Conservation (phyloP, 495 filamentous ascomycete species). For the Immersiella caudata region DNA sequence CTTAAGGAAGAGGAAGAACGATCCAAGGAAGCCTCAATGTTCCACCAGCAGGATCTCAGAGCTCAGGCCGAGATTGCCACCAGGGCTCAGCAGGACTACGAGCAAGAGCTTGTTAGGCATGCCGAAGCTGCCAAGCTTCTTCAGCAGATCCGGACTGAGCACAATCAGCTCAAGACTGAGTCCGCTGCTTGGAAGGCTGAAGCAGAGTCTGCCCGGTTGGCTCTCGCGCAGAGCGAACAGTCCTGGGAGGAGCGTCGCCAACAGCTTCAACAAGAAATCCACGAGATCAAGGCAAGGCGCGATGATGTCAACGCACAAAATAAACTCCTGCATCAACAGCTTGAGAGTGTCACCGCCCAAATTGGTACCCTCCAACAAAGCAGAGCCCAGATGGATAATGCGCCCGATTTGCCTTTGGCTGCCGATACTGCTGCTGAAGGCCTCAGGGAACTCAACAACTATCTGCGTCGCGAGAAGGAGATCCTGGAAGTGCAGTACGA, state of each 20-base stretch:
- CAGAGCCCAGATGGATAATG: slow-evolving; percentile 57
- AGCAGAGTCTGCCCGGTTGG: slow-evolving; percentile 76
- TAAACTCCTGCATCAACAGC: slow-evolving; percentile 80
- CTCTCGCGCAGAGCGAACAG: slow-evolving; percentile 76
- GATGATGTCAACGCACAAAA: slow-evolving; percentile 86
- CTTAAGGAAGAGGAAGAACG: slow-evolving; percentile 85
- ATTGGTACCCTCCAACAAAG: slow-evolving; percentile 75
- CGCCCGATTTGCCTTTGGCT: slow-evolving; percentile 40
- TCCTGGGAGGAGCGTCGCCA: slow-evolving; percentile 83
- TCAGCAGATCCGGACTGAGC: slow-evolving; percentile 74
- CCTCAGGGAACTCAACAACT: slow-evolving; percentile 85
- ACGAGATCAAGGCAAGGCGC: slow-evolving; percentile 72
- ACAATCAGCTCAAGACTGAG: slow-evolving; percentile 78
- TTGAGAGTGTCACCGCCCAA: slow-evolving; percentile 79
- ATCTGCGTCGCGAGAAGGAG: slow-evolving; percentile 93
- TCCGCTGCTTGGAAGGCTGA: slow-evolving; percentile 71
- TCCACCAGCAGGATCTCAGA: slow-evolving; percentile 86
- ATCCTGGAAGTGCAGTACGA: slow-evolving; percentile 96
- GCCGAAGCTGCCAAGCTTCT: slow-evolving; percentile 85
- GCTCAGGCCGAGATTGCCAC: slow-evolving; percentile 91
- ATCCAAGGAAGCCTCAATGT: slow-evolving; percentile 71
- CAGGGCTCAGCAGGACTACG: slow-evolving; percentile 92
- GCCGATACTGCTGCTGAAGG: slow-evolving; percentile 63
- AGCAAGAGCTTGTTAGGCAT: slow-evolving; percentile 90
- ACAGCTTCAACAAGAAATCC: slow-evolving; percentile 79